Percentiles rank a stretch among this genome's conserved stretches.
These are phyloP conservation scores for Heteromeles arbutifolia DNA, from an alignment of 306 rosid genomes.

Conservation along the genomic window DNA sequence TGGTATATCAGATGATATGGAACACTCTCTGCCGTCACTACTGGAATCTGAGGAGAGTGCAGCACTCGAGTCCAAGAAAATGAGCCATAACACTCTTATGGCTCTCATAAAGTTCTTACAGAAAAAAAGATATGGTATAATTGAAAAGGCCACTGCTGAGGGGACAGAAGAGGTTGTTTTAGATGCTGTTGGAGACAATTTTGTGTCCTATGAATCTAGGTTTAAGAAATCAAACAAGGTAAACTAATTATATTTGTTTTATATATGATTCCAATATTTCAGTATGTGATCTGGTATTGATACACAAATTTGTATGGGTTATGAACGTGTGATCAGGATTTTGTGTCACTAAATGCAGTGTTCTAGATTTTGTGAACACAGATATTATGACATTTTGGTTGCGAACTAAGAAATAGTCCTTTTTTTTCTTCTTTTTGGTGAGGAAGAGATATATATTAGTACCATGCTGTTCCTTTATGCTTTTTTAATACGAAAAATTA, in stretches of 20 bases:
- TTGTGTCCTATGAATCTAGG: slow-evolving; percentile 45
- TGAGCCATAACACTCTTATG: slow-evolving; percentile 92
- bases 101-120: slow-evolving; percentile 90
- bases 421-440: background rate
- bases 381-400: background rate
- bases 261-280: background rate
- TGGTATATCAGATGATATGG: slow-evolving; percentile 85
- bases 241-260: slow-evolving; percentile 1
- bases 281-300: background rate
- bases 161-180: slow-evolving; percentile 96
- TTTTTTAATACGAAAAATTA: background rate
- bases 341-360: background rate
- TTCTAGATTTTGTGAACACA: background rate
- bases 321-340: background rate
- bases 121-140: slow-evolving; percentile 65
- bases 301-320: background rate
- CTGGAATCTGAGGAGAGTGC: slow-evolving; percentile 58
- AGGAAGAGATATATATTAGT: background rate
- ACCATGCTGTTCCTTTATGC: background rate
- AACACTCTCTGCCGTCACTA: slow-evolving; percentile 33
- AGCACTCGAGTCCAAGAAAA: slow-evolving; percentile 77
- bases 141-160: slow-evolving; percentile 96
- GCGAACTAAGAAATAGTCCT: background rate
- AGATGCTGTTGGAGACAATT: slow-evolving; percentile 83
- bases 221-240: slow-evolving; percentile 82